Evolutionary conservation across 2,329 filamentous ascomycete genomes (phyloP).

Genomic region (Fusarium xylarioides): DNA sequence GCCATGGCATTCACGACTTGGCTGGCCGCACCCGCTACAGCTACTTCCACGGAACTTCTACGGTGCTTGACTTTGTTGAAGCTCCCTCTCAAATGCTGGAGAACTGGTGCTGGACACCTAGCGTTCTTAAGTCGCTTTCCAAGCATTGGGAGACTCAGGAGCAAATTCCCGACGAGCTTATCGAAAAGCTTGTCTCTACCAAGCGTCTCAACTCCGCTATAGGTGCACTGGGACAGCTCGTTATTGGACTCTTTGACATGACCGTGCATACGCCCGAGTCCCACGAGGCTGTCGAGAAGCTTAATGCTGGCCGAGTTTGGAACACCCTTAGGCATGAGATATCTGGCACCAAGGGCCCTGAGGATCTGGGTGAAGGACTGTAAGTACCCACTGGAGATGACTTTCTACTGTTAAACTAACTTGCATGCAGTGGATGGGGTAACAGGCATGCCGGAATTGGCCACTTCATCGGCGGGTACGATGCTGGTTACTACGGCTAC

Average conservation of each 20-base stretch:
- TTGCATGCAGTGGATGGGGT: slow-evolving; percentile 67
- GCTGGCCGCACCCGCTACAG: slow-evolving; percentile 69
- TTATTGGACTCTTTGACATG: slow-evolving; percentile 89
- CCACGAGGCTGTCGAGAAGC: slow-evolving; percentile 72
- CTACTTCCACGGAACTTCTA: slow-evolving; percentile 73
- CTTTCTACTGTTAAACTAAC: slow-evolving; percentile 38
- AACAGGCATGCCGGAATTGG: slow-evolving; percentile 83
- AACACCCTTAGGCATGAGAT: slow-evolving; percentile 79
- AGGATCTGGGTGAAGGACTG: slow-evolving; percentile 67
- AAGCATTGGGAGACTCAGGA: slow-evolving; percentile 77
- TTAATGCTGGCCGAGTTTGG: slow-evolving; percentile 74
- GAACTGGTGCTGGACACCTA: slow-evolving; percentile 78
- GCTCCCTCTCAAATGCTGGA: slow-evolving; percentile 78
- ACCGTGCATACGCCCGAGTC: slow-evolving; percentile 75
- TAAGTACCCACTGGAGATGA: slow-evolving; percentile 47
- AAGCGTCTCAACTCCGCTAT: slow-evolving; percentile 85
- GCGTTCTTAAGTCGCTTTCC: slow-evolving; percentile 72
- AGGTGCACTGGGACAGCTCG: slow-evolving; percentile 80
- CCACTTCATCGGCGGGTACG: slow-evolving; percentile 84
- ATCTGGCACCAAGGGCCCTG: slow-evolving; percentile 77
- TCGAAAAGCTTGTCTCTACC: slow-evolving; percentile 77
- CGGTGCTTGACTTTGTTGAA: slow-evolving; percentile 75
- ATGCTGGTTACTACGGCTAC: slow-evolving; percentile 84
- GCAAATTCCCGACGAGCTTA: slow-evolving; percentile 77
- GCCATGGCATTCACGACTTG: slow-evolving; percentile 76